A percentile compares a stretch with the other conserved stretches of the same genome.
These are phyloP conservation scores for Exophiala viscosa DNA, from an alignment of 2,329 filamentous ascomycete genomes.

Conservation along the genomic window DNA sequence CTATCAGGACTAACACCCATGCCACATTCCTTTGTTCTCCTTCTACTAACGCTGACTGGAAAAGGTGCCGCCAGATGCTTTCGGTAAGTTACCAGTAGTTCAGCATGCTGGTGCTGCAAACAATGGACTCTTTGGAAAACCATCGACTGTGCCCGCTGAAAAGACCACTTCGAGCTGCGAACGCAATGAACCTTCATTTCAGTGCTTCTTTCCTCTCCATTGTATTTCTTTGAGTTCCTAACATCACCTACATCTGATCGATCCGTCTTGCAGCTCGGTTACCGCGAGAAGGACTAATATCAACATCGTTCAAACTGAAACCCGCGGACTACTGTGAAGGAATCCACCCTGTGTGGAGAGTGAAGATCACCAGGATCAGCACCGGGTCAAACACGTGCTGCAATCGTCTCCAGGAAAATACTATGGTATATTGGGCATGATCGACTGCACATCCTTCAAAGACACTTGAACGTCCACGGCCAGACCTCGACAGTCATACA, in stretches of 20 bases:
- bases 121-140: background rate
- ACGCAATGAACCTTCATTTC: too few species aligned
- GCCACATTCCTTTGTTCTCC: slow-evolving; percentile 16
- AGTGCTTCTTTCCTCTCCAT: too few species aligned
- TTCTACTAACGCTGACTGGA: slow-evolving; percentile 22
- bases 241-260: too few species aligned
- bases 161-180: too few species aligned
- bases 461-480: background rate
- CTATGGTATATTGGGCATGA: slow-evolving; percentile 7
- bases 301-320: slow-evolving; percentile 8
- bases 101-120: background rate
- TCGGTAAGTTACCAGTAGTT: slow-evolving; percentile 2
- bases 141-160: too few species aligned
- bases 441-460: slow-evolving; percentile 11
- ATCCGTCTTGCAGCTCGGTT: background rate
- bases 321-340: slow-evolving; percentile 4
- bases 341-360: slow-evolving; percentile 1
- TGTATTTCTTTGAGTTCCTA: too few species aligned
- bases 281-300: background rate
- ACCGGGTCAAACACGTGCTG: slow-evolving; percentile 20
- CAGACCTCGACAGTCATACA: background rate
- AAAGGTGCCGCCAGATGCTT: slow-evolving; percentile 15
- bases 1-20: slow-evolving; percentile 5
- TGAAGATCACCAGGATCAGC: slow-evolving; percentile 26
- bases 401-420: background rate